These are phyloP conservation scores for Clonostachys sp. DNA, from an alignment of 2,329 filamentous ascomycete genomes.

Conservation along the genomic window DNA sequence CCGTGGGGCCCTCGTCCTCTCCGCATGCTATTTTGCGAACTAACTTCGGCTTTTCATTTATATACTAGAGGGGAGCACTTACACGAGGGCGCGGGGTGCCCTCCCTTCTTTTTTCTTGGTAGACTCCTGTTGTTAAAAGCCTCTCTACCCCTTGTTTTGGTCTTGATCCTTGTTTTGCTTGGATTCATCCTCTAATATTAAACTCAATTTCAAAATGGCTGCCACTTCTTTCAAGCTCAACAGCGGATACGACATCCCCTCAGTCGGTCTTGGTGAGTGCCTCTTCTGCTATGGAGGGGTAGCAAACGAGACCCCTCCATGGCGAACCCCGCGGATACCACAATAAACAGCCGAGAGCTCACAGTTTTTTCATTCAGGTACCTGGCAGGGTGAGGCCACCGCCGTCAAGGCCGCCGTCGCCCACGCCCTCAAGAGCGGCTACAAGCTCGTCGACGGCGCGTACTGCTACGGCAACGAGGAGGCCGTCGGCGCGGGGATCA, in stretches of 20 bases:
- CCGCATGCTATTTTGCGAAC: too few species aligned
- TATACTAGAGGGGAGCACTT: too few species aligned
- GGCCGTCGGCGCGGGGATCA: slow-evolving; percentile 75
- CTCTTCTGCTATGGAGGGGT: background rate
- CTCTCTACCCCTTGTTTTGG: too few species aligned
- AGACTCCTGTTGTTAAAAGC: too few species aligned
- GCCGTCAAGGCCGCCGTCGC: slow-evolving; percentile 54
- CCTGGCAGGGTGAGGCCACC: slow-evolving; percentile 59
- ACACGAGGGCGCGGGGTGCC: too few species aligned
- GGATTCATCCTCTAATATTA: background rate
- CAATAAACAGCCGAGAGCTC: slow-evolving; percentile 1
- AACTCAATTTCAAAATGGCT: slow-evolving; percentile 33
- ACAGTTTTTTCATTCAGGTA: slow-evolving; percentile 35
- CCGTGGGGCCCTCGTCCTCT: too few species aligned
- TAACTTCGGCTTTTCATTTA: too few species aligned
- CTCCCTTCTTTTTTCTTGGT: too few species aligned
- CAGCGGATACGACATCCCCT: slow-evolving; percentile 58
- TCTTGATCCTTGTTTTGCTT: too few species aligned
- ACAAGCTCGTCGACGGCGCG: slow-evolving; percentile 64
- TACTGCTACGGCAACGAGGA: slow-evolving; percentile 80
- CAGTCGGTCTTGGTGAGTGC: slow-evolving; percentile 54
- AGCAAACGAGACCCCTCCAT: background rate
- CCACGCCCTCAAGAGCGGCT: slow-evolving; percentile 51
- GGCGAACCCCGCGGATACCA: background rate
- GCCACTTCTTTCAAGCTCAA: slow-evolving; percentile 59